These are phyloP conservation scores for Schwanniomyces polymorphus DNA, from an alignment of 805 yeast species.

Conservation along the genomic window DNA sequence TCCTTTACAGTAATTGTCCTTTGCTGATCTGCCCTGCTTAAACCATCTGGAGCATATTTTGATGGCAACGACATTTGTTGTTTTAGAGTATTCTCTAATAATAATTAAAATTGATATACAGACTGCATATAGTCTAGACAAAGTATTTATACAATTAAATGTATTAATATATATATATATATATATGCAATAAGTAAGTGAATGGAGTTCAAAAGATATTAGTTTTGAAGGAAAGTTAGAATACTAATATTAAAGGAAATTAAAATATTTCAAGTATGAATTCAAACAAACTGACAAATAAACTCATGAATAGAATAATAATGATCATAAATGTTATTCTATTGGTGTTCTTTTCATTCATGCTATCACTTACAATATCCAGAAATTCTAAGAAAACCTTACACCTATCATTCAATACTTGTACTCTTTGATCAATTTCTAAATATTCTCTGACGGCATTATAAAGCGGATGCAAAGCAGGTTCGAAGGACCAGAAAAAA, in stretches of 20 bases:
- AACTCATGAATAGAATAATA: constrained; percentile 73
- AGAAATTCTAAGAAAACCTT: constrained; percentile 91
- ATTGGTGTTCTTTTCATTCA: constrained; percentile 90
- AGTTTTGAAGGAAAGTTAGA: background rate
- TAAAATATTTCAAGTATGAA: constrained; percentile 52
- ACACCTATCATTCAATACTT: constrained; percentile 90
- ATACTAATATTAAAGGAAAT: background rate
- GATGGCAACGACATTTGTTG: constrained; percentile 30
- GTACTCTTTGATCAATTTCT: constrained; percentile 93
- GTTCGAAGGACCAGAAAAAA: constrained; percentile 93
- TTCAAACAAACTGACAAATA: constrained; percentile 74
- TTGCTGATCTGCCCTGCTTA: constrained; percentile 20
- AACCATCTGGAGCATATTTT: constrained; percentile 36
- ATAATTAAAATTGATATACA: background rate
- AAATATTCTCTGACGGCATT: constrained; percentile 86
- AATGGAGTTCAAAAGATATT: background rate
- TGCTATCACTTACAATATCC: constrained; percentile 89
- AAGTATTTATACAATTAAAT: background rate
- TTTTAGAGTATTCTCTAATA: background rate
- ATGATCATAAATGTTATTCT: constrained; percentile 90
- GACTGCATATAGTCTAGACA: background rate
- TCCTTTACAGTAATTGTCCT: constrained; percentile 25
- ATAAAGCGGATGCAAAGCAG: constrained; percentile 91
- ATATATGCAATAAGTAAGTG: background rate
- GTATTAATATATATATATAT: background rate